phyloP scores from a whole-genome alignment of 2,329 filamentous ascomycete species.

The Fusarium ramigenum region DNA sequence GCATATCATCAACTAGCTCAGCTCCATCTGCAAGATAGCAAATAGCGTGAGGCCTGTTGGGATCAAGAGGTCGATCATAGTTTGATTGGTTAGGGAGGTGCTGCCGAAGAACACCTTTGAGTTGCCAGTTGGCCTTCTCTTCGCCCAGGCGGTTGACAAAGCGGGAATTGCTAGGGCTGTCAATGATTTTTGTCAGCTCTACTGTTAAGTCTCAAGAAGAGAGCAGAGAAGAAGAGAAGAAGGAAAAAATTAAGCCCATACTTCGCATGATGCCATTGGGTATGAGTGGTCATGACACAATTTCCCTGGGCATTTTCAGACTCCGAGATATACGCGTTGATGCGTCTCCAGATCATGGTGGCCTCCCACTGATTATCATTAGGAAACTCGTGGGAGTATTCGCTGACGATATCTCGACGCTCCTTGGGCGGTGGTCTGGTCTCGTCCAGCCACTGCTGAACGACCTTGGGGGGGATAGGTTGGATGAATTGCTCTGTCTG shows the following conservation, averaged over 20 bases:
- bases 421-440: too few relatives aligned
- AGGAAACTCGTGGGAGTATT: not conserved
- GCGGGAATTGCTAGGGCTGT: too few relatives aligned
- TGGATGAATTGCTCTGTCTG: not conserved
- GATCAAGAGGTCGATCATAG: too few relatives aligned
- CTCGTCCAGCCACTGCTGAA: too few relatives aligned
- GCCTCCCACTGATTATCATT: too few relatives aligned
- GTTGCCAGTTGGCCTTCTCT: not conserved
- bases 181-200: too few relatives aligned
- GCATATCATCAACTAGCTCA: not conserved
- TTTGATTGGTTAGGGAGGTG: not conserved
- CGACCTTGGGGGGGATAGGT: too few relatives aligned
- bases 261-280: not conserved
- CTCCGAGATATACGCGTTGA: not conserved
- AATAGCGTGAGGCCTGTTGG: not conserved
- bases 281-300: not conserved
- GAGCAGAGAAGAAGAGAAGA: too few relatives aligned
- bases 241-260: too few relatives aligned
- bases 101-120: not conserved
- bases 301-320: not conserved
- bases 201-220: too few relatives aligned
- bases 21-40: not conserved
- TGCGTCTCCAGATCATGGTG: not conserved
- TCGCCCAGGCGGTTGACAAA: too few relatives aligned
- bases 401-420: not conserved